Percentiles rank a stretch among this genome's conserved stretches.
These are phyloP conservation scores for Larix kaempferi DNA, from an alignment of 75 land plant genomes.

Conservation along the genomic window DNA sequence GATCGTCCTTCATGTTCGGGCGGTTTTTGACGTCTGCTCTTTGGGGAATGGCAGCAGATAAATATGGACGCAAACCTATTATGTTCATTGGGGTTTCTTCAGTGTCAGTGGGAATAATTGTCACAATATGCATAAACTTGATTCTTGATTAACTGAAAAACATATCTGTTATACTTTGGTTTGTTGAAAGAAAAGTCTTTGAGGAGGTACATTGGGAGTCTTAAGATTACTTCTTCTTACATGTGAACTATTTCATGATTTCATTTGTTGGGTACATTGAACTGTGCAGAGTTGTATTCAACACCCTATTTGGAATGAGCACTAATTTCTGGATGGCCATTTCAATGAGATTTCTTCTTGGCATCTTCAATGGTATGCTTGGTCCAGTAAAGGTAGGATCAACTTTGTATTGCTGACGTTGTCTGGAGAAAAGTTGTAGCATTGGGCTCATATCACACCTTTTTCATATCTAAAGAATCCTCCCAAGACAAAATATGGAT, in stretches of 20 bases:
- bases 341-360: slow-evolving; percentile 65
- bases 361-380: slow-evolving; percentile 67
- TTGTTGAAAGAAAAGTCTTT: background rate
- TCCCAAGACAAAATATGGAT: background rate
- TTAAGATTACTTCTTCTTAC: background rate
- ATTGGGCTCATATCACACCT: too few relatives aligned
- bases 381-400: slow-evolving; percentile 65
- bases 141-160: background rate
- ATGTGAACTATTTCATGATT: background rate
- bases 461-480: too few relatives aligned
- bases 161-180: background rate
- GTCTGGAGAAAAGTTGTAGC: background rate
- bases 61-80: slow-evolving; percentile 33
- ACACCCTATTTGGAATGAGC: slow-evolving; percentile 77
- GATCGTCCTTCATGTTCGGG: slow-evolving; percentile 37
- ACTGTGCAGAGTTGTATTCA: slow-evolving; percentile 62
- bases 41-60: slow-evolving; percentile 33
- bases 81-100: slow-evolving; percentile 26
- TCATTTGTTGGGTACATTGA: background rate
- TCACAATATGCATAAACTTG: background rate
- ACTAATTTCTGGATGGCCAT: slow-evolving; percentile 84
- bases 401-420: background rate
- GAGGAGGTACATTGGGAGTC: background rate
- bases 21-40: slow-evolving; percentile 17
- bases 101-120: slow-evolving; percentile 13